Percentiles rank a stretch among this genome's conserved stretches.
Conservation (phyloP, 768 basidiomycete genomes). For the Rhodotorula babjevae region DNA sequence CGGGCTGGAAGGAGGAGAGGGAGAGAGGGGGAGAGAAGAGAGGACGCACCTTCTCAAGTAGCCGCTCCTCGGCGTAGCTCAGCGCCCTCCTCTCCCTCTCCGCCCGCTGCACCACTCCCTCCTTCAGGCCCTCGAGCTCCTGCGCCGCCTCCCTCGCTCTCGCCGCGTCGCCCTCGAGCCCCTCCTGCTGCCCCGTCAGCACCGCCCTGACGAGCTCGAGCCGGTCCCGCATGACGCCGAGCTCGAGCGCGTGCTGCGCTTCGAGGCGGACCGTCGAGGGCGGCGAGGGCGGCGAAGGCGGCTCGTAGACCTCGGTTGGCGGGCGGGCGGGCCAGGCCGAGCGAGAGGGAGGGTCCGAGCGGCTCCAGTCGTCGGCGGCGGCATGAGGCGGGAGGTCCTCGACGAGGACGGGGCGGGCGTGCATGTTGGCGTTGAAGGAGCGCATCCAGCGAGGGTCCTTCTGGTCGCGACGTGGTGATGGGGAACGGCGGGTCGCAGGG, state of each 20-base stretch:
- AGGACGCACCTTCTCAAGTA: constrained; percentile 3
- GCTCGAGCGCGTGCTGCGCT: not conserved
- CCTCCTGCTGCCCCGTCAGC: not conserved
- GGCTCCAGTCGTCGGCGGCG: not conserved
- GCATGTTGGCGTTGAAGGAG: not conserved
- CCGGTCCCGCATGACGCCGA: not conserved
- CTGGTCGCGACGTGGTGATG: not conserved
- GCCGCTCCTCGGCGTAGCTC: not conserved
- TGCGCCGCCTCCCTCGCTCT: not conserved
- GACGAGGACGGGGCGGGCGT: not conserved
- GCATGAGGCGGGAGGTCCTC: constrained; percentile 3
- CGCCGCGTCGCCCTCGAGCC: not conserved
- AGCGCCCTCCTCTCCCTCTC: not conserved
- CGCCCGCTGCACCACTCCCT: not conserved
- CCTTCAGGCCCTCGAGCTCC: not conserved
- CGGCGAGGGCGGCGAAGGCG: not conserved
- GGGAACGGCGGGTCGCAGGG: not conserved
- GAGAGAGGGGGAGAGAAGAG: too few species aligned
- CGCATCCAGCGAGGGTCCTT: not conserved
- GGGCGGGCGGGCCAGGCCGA: not conserved
- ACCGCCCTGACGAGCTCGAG: not conserved
- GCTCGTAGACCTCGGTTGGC: not conserved
- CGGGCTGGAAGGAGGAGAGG: not conserved
- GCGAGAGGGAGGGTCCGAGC: not conserved
- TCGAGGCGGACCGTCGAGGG: not conserved